A percentile compares a stretch with the other conserved stretches of the same genome.
Conservation (phyloP, 805 yeast species). For the Myxozyma nipponensis region DNA sequence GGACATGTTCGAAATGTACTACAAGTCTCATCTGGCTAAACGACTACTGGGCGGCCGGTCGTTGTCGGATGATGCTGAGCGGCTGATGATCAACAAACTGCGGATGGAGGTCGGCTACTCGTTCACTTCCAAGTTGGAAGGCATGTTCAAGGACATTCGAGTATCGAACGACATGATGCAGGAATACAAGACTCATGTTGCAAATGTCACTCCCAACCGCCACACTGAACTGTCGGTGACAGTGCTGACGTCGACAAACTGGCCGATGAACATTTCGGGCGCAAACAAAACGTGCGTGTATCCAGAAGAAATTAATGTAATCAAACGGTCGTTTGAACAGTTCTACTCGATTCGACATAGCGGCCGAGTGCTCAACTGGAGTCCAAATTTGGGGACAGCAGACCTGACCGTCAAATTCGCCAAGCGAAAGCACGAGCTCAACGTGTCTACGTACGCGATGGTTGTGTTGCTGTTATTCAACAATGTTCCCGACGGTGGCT, state of each 20-base stretch:
- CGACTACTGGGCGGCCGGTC: constrained; percentile 54
- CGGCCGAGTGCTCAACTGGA: constrained; percentile 69
- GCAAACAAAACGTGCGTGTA: constrained; percentile 31
- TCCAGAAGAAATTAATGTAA: constrained; percentile 45
- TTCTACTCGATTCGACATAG: constrained; percentile 51
- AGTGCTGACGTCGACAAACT: constrained; percentile 57
- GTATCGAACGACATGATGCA: constrained; percentile 48
- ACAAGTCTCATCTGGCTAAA: constrained; percentile 81
- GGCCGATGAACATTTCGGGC: constrained; percentile 57
- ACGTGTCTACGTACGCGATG: constrained; percentile 78
- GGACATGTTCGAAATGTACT: constrained; percentile 78
- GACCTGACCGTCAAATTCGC: constrained; percentile 72
- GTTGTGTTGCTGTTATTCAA: constrained; percentile 70
- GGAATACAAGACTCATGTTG: constrained; percentile 23
- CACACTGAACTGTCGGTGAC: constrained; percentile 47
- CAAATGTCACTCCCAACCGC: constrained; percentile 24
- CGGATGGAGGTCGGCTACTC: constrained; percentile 76
- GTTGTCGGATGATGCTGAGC: constrained; percentile 60
- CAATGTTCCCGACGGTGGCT: constrained; percentile 43
- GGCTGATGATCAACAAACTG: constrained; percentile 59
- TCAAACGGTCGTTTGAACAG: constrained; percentile 47
- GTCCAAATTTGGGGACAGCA: constrained; percentile 65
- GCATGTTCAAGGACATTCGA: constrained; percentile 80
- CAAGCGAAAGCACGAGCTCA: constrained; percentile 68
- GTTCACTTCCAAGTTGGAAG: constrained; percentile 73